phyloP scores from a whole-genome alignment of 768 basidiomycete genomes.

The Boletus fagicola region DNA sequence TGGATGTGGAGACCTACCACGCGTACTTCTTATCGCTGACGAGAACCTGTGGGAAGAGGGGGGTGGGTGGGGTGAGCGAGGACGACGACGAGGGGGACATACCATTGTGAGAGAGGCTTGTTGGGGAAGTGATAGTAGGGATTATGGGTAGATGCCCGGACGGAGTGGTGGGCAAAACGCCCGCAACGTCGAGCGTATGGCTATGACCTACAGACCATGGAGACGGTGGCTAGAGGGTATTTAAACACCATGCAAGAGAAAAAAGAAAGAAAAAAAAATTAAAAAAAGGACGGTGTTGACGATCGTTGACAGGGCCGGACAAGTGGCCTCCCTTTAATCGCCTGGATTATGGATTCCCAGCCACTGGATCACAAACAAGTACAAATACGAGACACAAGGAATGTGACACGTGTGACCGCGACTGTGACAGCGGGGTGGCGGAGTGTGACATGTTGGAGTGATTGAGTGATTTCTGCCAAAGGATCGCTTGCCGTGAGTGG shows the following conservation, averaged over 20 bases:
- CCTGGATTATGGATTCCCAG: conserved; percentile 16
- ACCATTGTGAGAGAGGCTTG: conserved; percentile 43
- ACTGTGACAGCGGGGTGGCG: conserved; percentile 14
- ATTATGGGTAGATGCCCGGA: conserved; percentile 23
- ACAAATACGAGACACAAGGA: conserved; percentile 10
- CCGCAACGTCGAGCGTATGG: conserved; percentile 58
- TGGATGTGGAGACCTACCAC: conserved; percentile 70
- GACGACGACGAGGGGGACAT: conserved; percentile 12
- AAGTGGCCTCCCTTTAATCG: conserved; percentile 28
- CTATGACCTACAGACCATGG: conserved; percentile 38
- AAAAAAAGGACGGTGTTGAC: conserved; percentile 45
- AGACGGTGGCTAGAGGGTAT: conserved; percentile 33
- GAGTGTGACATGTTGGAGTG: conserved; percentile 4
- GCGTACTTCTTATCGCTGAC: conserved; percentile 79
- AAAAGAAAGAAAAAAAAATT: conserved; percentile 22
- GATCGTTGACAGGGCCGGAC: conserved; percentile 44
- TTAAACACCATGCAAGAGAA: conserved; percentile 46
- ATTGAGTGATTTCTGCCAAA: conserved; percentile 34
- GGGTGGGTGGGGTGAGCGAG: conserved; percentile 1
- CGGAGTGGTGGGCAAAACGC: conserved; percentile 40
- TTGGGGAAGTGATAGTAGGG: not conserved
- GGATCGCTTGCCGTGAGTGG: conserved; percentile 6
- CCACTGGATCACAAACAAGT: conserved; percentile 26
- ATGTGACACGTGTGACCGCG: conserved; percentile 2
- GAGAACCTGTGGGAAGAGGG: conserved; percentile 48